Base-by-base conservation (phyloP, 768 basidiomycete species). In the Porphyrellus cyaneotinctus region DNA sequence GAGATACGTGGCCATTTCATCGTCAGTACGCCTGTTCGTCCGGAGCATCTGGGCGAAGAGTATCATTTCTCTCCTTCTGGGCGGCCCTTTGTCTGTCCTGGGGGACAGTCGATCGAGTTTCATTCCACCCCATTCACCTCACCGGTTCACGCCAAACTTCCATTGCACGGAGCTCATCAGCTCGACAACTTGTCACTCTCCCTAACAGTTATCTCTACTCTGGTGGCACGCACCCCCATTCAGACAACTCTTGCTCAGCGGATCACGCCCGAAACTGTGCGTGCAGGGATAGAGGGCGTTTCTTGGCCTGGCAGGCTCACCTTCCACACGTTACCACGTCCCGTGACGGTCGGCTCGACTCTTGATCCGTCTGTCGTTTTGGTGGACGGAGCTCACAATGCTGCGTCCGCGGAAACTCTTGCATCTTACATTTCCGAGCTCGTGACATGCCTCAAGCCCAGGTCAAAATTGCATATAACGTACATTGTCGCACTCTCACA, bases 331-430 rank as follows among this genome's bases (percentile, higher is more conserved):
- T 36, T 70, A 47, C 54, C 63, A 58, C 52, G 53, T 68, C 32
- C 60, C 36, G 49, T 58, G 41, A 63, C 49, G 6, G 41, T 30
- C 24, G 60, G 52, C 10, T 61, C 47, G 38, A 45, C 49, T 35
- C 22, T 36, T 38, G 52, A 58, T 45, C 52, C 62, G 39, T 57
- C 78, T 9, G 70, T 67, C 20, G 59, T 95, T 13, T 78, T 98
- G 12, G 87, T 86, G 6, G 97, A 99, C 63, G 97, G 97, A 4
- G 95, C 97, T 1, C 97, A 98, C 68, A 99, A 98, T 65, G 72
- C 84, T 8, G 85, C 90, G 7, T 92, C 92, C 0, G 79, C 92
- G 0, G 58, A 68, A 26, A 80, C 80, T 0, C 80, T 97, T 12
- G 78, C 83, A 9, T 65, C 74, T 2, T 97, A 91, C 65, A 71